These are phyloP conservation scores for Penicillium sp. DNA, from an alignment of 2,329 filamentous ascomycete genomes.

Conservation along the genomic window DNA sequence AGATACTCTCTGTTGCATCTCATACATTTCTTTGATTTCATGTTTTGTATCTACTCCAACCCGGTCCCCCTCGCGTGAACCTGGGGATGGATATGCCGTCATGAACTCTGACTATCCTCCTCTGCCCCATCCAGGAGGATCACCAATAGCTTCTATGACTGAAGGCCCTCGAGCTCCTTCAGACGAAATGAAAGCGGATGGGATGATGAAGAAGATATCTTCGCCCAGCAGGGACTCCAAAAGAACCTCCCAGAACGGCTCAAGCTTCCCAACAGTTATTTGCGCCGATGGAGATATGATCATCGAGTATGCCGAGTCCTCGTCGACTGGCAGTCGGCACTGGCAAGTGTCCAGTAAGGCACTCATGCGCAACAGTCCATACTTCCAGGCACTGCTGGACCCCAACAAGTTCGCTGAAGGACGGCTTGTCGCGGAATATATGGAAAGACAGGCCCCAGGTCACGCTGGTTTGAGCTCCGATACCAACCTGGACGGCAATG, in stretches of 20 bases:
- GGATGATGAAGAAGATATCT: background rate
- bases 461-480: background rate
- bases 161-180: background rate
- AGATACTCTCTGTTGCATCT: background rate
- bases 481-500: background rate
- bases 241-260: background rate
- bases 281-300: conserved; percentile 36
- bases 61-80: background rate
- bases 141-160: background rate
- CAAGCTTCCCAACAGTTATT: conserved; percentile 21
- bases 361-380: conserved; percentile 36
- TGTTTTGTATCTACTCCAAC: background rate
- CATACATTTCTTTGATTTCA: background rate
- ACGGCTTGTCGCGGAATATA: conserved; percentile 31
- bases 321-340: conserved; percentile 12
- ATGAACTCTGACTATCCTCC: conserved; percentile 29
- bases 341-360: conserved; percentile 37
- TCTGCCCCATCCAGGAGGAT: conserved; percentile 4
- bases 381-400: conserved; percentile 42
- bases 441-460: conserved; percentile 11
- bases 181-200: background rate
- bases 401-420: conserved; percentile 45
- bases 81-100: background rate
- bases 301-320: conserved; percentile 30
- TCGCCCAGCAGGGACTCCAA: background rate